These are phyloP conservation scores for Marsdenia floribunda DNA, from an alignment of 257 asterid species.

Conservation along the genomic window DNA sequence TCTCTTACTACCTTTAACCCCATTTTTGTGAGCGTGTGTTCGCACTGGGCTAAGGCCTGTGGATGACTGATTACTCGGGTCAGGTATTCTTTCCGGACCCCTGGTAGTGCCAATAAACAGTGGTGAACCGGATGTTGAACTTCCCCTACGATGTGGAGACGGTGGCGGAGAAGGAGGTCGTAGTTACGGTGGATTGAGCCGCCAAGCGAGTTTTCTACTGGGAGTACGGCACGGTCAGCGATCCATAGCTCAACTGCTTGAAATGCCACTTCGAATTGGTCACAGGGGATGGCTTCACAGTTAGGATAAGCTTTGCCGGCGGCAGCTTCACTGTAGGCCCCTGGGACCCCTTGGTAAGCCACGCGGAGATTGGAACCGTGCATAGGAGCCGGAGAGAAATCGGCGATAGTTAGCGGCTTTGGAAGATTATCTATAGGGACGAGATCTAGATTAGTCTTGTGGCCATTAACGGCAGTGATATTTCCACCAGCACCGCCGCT, in stretches of 20 bases:
- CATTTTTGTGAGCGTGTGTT: constrained; percentile 62
- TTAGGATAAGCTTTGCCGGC: constrained; percentile 80
- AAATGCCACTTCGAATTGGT: constrained; percentile 86
- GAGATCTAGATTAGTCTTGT: constrained; percentile 47
- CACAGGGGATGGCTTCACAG: constrained; percentile 85
- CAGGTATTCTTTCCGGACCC: constrained; percentile 50
- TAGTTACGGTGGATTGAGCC: constrained; percentile 91
- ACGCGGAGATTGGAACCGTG: constrained; percentile 79
- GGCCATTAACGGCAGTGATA: constrained; percentile 65
- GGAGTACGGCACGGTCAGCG: constrained; percentile 83
- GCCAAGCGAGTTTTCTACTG: constrained; percentile 87
- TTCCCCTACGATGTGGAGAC: constrained; percentile 92
- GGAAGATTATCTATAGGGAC: constrained; percentile 49
- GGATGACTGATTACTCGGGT: constrained; percentile 84
- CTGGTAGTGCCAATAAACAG: constrained; percentile 82
- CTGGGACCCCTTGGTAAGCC: constrained; percentile 90
- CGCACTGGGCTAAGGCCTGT: constrained; percentile 84
- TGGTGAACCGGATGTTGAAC: constrained; percentile 89
- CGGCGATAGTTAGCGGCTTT: constrained; percentile 57
- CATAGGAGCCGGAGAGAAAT: constrained; percentile 82
- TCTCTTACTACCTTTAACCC: constrained; percentile 60
- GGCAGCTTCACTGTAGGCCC: constrained; percentile 90
- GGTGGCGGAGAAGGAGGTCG: constrained; percentile 95
- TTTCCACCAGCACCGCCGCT: constrained; percentile 44
- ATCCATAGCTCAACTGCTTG: constrained; percentile 90